These are phyloP conservation scores for Botrytis porri DNA, from an alignment of 2,329 filamentous ascomycete genomes.

Conservation along the genomic window DNA sequence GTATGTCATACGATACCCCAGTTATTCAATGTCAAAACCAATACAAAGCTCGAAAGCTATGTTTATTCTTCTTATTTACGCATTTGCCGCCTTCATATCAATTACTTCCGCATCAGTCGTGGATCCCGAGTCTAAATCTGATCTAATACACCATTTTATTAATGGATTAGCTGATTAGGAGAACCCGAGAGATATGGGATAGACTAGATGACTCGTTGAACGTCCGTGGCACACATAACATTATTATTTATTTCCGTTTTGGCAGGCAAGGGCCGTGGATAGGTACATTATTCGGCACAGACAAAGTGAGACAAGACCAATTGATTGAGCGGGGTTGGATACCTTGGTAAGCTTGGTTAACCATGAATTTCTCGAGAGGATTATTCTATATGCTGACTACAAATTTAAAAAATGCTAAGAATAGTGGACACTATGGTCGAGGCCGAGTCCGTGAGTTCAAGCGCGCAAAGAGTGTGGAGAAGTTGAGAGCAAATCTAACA, in stretches of 20 bases:
- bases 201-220: constrained; percentile 12
- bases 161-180: constrained; percentile 8
- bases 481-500: constrained; percentile 14
- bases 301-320: constrained; percentile 7
- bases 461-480: constrained; percentile 16
- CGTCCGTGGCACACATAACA: constrained; percentile 20
- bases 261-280: not conserved
- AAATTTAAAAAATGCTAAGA: constrained; percentile 18
- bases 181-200: constrained; percentile 17
- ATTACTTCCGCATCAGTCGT: not conserved
- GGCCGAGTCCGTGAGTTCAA: constrained; percentile 17
- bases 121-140: constrained; percentile 12
- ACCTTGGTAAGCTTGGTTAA: constrained; percentile 20
- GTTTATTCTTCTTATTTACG: constrained; percentile 26
- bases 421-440: constrained; percentile 25
- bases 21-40: not conserved
- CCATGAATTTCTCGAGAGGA: not conserved
- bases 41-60: not conserved
- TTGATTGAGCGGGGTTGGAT: constrained; percentile 17
- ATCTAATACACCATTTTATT: not conserved
- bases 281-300: constrained; percentile 1
- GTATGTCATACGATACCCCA: constrained; percentile 1
- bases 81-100: constrained; percentile 31
- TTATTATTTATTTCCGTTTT: not conserved
- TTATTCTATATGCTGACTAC: constrained; percentile 11